Conservation (phyloP, 108 stramenopile species). For the Nitzschia sp. region DNA sequence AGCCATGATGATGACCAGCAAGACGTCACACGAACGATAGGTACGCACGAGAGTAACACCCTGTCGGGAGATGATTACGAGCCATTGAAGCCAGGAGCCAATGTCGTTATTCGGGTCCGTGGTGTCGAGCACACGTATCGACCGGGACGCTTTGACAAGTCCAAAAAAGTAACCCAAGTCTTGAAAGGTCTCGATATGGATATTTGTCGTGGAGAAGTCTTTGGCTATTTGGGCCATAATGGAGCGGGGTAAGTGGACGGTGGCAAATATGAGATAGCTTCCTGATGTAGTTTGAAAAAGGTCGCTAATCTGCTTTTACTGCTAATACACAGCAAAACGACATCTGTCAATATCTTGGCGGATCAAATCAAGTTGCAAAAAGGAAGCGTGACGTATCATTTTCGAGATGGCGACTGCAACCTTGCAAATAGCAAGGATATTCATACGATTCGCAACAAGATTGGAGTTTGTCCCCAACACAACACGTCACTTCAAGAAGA, state of each 20-base stretch:
- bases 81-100: slow-evolving; percentile 26
- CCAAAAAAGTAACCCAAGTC: slow-evolving; percentile 30
- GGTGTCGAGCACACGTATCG: slow-evolving; percentile 28
- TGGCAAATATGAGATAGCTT: no score
- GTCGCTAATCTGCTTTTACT: no score
- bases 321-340: no score
- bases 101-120: slow-evolving; percentile 28
- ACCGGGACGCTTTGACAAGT: slow-evolving; percentile 9
- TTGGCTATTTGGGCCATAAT: slow-evolving; percentile 62
- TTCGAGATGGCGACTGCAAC: slow-evolving; percentile 11
- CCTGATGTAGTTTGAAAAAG: no score
- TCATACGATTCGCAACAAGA: slow-evolving; percentile 42
- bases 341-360: slow-evolving; percentile 33
- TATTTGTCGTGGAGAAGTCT: slow-evolving; percentile 61
- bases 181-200: slow-evolving; percentile 47
- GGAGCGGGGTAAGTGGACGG: no score
- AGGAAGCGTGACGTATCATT: slow-evolving; percentile 29
- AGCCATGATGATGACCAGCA: background rate
- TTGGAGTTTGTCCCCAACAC: slow-evolving; percentile 58
- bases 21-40: no score
- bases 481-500: slow-evolving; percentile 69
- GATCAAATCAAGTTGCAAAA: slow-evolving; percentile 16
- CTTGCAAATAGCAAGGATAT: slow-evolving; percentile 14
- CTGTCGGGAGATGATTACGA: slow-evolving; percentile 28
- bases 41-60: background rate